Base-by-base conservation (phyloP, 495 filamentous ascomycete species). In the Filosporella fistucella region DNA sequence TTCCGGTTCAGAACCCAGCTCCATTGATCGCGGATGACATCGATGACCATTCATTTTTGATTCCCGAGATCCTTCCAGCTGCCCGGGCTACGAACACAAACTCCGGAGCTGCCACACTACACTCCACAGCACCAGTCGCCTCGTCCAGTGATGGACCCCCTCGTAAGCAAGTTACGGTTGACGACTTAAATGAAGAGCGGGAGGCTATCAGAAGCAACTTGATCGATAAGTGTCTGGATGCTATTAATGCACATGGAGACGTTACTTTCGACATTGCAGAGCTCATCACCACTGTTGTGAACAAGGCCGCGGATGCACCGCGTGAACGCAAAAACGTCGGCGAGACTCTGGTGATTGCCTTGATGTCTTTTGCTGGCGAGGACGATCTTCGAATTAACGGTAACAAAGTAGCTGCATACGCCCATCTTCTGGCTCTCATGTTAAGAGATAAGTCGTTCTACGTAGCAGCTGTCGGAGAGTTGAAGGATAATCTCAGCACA, bases 191-290 rank as follows among this genome's bases (percentile, higher is more conserved):
- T 48, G 74, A 78, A 23, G 82, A 88, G 62, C 82, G 94, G 29
- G 74, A 76, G 17, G 75, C 73, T 10, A 69, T 97, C 36, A 77
- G 88, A 24, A 73, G 80, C 7, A 84, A 87, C 44, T 67, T 97
- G 34, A 90, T 96, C 45, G 89, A 95, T 55, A 86, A 88, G 26
- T 93, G 83, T 48, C 73, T 99, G 14, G 90, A 97, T 63, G 81
- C 96, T 40, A 77, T 97, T 30, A 86, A 89, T 57, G 81, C 84
- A 44, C 90, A 96, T 50, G 80, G 86, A 20, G 85, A 89, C 55
- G 83, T 91, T 4, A 95, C 94, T 2, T 95, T 96, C 55, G 90
- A 97, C 57, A 71, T 99, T 45, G 76, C 88, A 1, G 91, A 95
- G 47, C 70, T 99, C 13, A 89, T 99, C 45, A 75, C 75, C 36